Base-by-base conservation (phyloP, 2,329 filamentous ascomycete genomes). In the Aspergillus chevalieri region DNA sequence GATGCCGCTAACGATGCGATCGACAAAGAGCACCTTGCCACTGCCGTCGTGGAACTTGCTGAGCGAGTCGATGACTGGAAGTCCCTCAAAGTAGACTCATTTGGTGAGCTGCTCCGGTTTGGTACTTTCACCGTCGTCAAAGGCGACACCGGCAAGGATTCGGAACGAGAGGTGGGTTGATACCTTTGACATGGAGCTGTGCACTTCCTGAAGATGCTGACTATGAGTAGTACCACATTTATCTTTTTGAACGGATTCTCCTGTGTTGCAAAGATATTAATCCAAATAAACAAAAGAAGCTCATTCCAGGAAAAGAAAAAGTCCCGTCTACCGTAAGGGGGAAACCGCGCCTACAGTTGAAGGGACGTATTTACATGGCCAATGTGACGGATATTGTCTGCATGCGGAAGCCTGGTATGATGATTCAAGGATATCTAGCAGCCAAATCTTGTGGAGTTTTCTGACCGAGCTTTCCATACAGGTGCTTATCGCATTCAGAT, bases 341-440 rank as follows among this genome's bases (percentile, higher is more conserved):
- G 39, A 95, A 92, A 70, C 74, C 78, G 24, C 81, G 80, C 58
- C 78, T 97, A 53, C 91, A 96, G 70, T 79, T 98, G 26, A 98
- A 98, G 71, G 93, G 93, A 36, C 84, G 93, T 46, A 98, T 98
- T 62, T 97, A 96, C 73, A 97, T 98, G 91, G 90, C 91, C 59
- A 98, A 98, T 64, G 92, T 98, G 48, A 97, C 91, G 36, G 89
- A 96, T 67, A 85, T 95, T n/a, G 77, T 95, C 39, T 91, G 87
- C 15, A 77, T 93, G 52, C 84, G 86, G 45, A 95, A 91, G 69
- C 88, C 89, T 70, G 90, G 91, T 94, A 81, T 65, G 33, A 14
- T 30, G 4, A n/a, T 30, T 30, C 10, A 12, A 30, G 26, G 9
- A 30, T 10, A 30, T 22, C 26, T 30, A 30, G 26, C 10, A 30